Evolutionary conservation across 495 filamentous ascomycete species (phyloP), one percentile per base, ranked within the genome.

Genomic region (Daldinia bambusicola): DNA sequence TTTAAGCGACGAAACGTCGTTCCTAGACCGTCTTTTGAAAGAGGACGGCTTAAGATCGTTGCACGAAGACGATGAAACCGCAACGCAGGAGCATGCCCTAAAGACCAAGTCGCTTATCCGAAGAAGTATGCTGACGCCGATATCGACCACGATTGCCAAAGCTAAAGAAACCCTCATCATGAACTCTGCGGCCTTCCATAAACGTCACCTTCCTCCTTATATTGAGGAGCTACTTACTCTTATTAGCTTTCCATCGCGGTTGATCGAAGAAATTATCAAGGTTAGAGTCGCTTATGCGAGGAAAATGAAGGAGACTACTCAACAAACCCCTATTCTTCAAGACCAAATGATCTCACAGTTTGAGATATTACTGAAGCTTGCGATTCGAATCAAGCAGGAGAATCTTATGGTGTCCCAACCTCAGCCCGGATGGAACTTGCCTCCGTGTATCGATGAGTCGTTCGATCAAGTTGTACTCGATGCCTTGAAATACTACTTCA

Each of bases 311-410:
- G 95, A 98, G 65, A 83, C 85, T 14, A 90, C 91, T 0, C 90
- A 93, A 74, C 91, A 95, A 72, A 93, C 92, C 67, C 85, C 89
- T 16, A 92, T 99, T 82, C 90, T 99, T 85, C 91, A 95, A 59
- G 94, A 97, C 70, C 94, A 98, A 76, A 94, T 98, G 91, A 97
- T 99, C 57, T 86, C 92, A 0, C 95, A 99, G 77, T 98, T 99
- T 72, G 95, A 96, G 76, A 92, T 97, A 50, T 80, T 99, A 62
- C 89, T 98, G 67, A 93, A 91, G 69, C 87, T 98, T 60, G 96
- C 95, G 8, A 93, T 95, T 53, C 87, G 89, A 41, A 97, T 98
- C 76, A 99, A 98, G 80, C 88, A 92, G 75, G 90, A 92, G 62
- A 98, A 97, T 77, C 87, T 89, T 26, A 85, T 88, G 18, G 91